A percentile compares a stretch with the other conserved stretches of the same genome.
Conservation (phyloP, 2,329 filamentous ascomycete genomes). For the Calonectria pseudoturangicola region DNA sequence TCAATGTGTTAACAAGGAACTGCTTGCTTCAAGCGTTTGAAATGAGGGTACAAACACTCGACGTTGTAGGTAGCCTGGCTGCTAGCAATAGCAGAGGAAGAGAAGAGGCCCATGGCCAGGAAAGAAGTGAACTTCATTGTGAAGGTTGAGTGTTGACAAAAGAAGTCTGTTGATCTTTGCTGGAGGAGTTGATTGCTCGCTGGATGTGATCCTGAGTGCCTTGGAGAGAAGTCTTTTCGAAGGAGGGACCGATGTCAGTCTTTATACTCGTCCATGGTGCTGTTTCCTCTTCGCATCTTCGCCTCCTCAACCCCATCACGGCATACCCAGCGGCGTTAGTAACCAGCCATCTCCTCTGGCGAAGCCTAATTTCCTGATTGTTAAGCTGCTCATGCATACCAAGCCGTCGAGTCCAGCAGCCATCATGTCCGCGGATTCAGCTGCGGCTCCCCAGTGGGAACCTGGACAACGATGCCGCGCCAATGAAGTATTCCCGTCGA, state of each 20-base stretch:
- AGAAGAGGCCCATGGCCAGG: conserved; percentile 35
- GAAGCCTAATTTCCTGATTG: conserved; percentile 34
- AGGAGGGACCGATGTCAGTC: conserved; percentile 13
- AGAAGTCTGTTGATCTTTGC: conserved; percentile 25
- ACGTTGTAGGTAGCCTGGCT: conserved; percentile 25
- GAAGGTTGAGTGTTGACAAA: conserved; percentile 27
- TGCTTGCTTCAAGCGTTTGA: neutral
- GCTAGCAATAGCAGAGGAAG: conserved; percentile 25
- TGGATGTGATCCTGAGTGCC: conserved; percentile 30
- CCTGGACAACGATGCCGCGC: neutral
- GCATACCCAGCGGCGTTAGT: neutral
- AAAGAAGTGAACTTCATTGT: conserved; percentile 41
- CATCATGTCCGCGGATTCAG: neutral
- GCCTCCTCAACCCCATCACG: neutral
- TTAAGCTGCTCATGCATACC: conserved; percentile 24
- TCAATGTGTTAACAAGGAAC: conserved; percentile 14
- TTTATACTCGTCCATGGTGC: conserved; percentile 29
- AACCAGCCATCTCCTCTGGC: conserved; percentile 5
- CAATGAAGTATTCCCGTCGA: conserved; percentile 19
- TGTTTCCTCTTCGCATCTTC: neutral
- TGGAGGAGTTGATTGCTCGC: conserved; percentile 28
- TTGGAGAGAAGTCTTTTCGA: conserved; percentile 32
- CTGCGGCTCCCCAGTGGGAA: conserved; percentile 26
- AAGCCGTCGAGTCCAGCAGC: conserved; percentile 5
- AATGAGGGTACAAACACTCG: conserved; percentile 28